phyloP scores from a whole-genome alignment of 2,329 filamentous ascomycete species.

The Mycosphaerella arachidis region DNA sequence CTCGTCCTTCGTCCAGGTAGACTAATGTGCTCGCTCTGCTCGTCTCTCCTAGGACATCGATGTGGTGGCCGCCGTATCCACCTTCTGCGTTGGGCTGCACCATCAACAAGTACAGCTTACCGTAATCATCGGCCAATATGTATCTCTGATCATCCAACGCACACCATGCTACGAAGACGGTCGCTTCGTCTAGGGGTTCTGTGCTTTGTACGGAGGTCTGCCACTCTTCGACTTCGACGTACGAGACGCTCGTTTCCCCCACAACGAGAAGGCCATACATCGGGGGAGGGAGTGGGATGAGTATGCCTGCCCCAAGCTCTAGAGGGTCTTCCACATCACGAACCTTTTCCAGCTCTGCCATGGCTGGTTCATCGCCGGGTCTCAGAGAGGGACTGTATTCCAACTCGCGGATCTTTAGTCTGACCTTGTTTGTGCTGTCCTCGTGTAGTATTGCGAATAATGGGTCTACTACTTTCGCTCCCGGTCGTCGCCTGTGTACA shows the following conservation, averaged over 20 bases:
- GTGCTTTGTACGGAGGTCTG: slow-evolving; percentile 63
- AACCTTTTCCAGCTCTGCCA: slow-evolving; percentile 52
- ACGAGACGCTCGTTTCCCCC: slow-evolving; percentile 67
- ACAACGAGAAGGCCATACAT: slow-evolving; percentile 48
- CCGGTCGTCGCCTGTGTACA: slow-evolving; percentile 49
- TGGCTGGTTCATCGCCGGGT: slow-evolving; percentile 43
- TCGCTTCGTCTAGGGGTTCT: slow-evolving; percentile 64
- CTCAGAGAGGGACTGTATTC: slow-evolving; percentile 45
- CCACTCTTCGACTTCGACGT: slow-evolving; percentile 77
- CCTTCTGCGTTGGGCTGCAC: slow-evolving; percentile 61
- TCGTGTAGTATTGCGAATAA: slow-evolving; percentile 63
- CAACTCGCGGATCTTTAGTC: slow-evolving; percentile 53
- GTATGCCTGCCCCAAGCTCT: slow-evolving; percentile 56
- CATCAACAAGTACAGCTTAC: slow-evolving; percentile 77
- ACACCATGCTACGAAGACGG: slow-evolving; percentile 89
- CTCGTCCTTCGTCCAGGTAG: slow-evolving; percentile 65
- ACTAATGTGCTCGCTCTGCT: slow-evolving; percentile 74
- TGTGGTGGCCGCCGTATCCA: slow-evolving; percentile 67
- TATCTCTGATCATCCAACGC: slow-evolving; percentile 76
- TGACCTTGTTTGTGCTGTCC: slow-evolving; percentile 54
- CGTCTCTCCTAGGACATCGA: slow-evolving; percentile 63
- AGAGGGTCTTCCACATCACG: slow-evolving; percentile 46
- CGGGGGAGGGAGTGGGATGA: slow-evolving; percentile 58
- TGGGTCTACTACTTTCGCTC: slow-evolving; percentile 46
- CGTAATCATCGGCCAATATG: slow-evolving; percentile 89